Evolutionary conservation across 768 basidiomycete genomes (phyloP).

Genomic region (Leccinum longicurvipes): DNA sequence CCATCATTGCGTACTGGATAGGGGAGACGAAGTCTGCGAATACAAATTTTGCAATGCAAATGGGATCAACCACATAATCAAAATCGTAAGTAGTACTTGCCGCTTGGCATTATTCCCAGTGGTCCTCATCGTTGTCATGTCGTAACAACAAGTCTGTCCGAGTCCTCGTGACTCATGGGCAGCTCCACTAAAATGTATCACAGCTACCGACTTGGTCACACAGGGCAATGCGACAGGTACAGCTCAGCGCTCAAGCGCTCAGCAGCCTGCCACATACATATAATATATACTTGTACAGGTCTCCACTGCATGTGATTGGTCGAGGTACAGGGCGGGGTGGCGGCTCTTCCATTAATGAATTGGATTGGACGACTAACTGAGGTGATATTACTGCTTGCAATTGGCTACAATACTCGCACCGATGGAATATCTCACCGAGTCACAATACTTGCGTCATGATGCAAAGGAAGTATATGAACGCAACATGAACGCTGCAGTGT

Average conservation of each 20-base stretch:
- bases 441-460: background rate
- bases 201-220: background rate
- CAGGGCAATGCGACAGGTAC: background rate
- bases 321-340: background rate
- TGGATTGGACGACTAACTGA: background rate
- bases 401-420: background rate
- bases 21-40: background rate
- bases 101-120: background rate
- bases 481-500: background rate
- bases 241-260: too few relatives aligned
- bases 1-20: background rate
- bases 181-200: background rate
- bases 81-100: too few relatives aligned
- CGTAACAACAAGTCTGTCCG: too few relatives aligned
- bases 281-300: background rate
- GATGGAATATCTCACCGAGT: background rate
- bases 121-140: too few relatives aligned
- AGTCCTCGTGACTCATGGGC: too few relatives aligned
- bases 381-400: background rate
- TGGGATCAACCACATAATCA: too few relatives aligned
- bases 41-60: background rate
- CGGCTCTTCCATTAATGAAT: background rate
- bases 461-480: too few relatives aligned
- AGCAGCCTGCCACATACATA: too few relatives aligned
- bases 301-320: background rate